phyloP scores from a whole-genome alignment of 176 grass and related monocot genomes.

The Paspalum notatum region DNA sequence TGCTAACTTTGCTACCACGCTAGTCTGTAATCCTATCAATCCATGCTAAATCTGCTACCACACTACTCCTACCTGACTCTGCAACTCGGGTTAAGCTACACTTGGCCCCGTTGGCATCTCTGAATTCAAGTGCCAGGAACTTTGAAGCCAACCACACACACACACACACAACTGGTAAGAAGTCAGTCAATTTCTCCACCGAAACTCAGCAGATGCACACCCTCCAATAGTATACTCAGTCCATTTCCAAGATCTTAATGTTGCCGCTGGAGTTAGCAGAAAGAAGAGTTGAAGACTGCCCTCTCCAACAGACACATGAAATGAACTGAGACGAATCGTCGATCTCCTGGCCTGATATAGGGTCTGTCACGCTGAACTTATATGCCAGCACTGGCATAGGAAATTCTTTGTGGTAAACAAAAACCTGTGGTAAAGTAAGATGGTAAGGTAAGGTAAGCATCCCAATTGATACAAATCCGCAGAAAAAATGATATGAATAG shows the following conservation, averaged over 20 bases:
- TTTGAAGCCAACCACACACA: background rate
- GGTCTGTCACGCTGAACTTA: constrained; percentile 83
- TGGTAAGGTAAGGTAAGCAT: constrained; percentile 18
- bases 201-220: background rate
- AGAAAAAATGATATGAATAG: background rate
- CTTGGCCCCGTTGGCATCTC: background rate
- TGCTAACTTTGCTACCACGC: constrained; percentile 64
- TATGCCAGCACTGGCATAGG: constrained; percentile 92
- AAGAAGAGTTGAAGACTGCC: constrained; percentile 77
- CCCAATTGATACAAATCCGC: background rate
- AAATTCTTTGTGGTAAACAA: constrained; percentile 93
- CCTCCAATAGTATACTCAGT: constrained; percentile 23
- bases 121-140: background rate
- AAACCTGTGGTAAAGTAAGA: constrained; percentile 67
- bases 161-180: constrained; percentile 19
- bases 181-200: constrained; percentile 65
- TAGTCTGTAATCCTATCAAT: constrained; percentile 51
- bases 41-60: constrained; percentile 50
- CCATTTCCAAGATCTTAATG: constrained; percentile 96
- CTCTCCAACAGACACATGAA: constrained; percentile 93
- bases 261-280: constrained; percentile 92
- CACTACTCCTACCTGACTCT: constrained; percentile 43
- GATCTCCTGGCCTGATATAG: constrained; percentile 87
- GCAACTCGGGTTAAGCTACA: constrained; percentile 37
- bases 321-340: constrained; percentile 87